Base-by-base conservation (phyloP, 2,329 filamentous ascomycete species). In the Podosphaera xanthii region DNA sequence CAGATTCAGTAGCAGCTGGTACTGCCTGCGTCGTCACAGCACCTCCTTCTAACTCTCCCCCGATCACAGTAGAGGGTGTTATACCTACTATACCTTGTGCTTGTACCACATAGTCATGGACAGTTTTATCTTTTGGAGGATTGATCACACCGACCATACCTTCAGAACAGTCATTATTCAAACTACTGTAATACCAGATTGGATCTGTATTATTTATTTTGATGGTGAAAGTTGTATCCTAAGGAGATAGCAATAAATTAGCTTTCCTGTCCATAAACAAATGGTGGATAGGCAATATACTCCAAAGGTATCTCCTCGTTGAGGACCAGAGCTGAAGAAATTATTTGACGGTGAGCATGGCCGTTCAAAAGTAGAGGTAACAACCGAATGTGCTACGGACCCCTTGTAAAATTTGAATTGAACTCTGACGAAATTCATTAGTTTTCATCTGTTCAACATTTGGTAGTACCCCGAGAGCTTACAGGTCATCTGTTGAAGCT, bases 361-460 rank as follows among this genome's bases (percentile, higher is more conserved):
- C 12, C 59, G 62, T 4, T 62, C 62, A 53, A 70, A 70, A 31
- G 65, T 62, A 48, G 64, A 63, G 60, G 71, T 67, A 7, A 69
- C 71, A 50, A 79, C 69, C 48, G 72, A 72, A 71, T 78, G 77
- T 69, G 46, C 31, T 61, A 64, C 69, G 7, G 75, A 71, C 60
- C 73, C 72, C 69, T 73, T 78, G 66, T 76, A 76, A 71, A 75
- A 80, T 69, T 63, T 63, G 61, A 65, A 66, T 58, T 59, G 48
- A 10, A 66, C 36, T 5, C 64, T 66, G 38, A 5, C 10, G 10
- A 22, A 22, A 22, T 22, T 10, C 36, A 10, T 40, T 40, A 40
- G 36, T 40, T 40, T 10, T 40, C 36, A 40, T 40, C 36, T 40
- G 10, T 40, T 10, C 6, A 40, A 40, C 10, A 10, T 40, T 40